These are phyloP conservation scores for Vitis hybrid DNA, from an alignment of 177 flowering plant genomes.

Conservation along the genomic window DNA sequence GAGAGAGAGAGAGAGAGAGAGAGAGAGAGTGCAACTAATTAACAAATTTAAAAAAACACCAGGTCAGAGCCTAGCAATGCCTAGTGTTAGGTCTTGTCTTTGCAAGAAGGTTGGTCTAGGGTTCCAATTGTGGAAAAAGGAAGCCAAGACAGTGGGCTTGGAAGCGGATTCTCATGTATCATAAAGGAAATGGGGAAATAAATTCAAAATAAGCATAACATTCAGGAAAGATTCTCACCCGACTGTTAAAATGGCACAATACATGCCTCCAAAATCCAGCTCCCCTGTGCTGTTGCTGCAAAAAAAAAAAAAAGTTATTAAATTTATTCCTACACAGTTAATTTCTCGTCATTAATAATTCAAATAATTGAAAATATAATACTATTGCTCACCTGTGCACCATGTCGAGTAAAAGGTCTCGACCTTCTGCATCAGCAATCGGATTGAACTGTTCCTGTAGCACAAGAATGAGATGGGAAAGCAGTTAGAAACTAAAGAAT, in stretches of 20 bases:
- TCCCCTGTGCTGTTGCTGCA: slow-evolving; percentile 54
- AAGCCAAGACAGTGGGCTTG: too few species aligned
- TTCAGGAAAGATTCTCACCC: slow-evolving; percentile 46
- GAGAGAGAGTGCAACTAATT: too few species aligned
- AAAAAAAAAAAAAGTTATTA: neutral
- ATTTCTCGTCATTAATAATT: neutral
- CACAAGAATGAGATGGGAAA: slow-evolving; percentile 10
- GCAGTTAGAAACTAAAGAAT: neutral
- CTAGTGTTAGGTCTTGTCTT: too few species aligned
- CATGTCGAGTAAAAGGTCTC: slow-evolving; percentile 82
- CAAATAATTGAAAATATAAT: neutral
- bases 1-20: too few species aligned
- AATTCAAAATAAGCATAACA: neutral
- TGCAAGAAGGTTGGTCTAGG: too few species aligned
- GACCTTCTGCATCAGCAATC: slow-evolving; percentile 48
- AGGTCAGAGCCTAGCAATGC: too few species aligned
- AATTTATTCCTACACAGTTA: neutral
- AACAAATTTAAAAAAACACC: too few species aligned
- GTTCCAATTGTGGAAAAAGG: too few species aligned
- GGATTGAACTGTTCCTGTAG: slow-evolving; percentile 81
- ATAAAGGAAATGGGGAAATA: neutral
- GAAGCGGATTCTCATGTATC: too few species aligned
- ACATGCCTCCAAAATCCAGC: slow-evolving; percentile 81
- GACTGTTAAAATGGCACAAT: slow-evolving; percentile 73
- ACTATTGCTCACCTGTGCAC: slow-evolving; percentile 55